Evolutionary conservation across 2,329 filamentous ascomycete species (phyloP).

Genomic region (Bertia moriformis): DNA sequence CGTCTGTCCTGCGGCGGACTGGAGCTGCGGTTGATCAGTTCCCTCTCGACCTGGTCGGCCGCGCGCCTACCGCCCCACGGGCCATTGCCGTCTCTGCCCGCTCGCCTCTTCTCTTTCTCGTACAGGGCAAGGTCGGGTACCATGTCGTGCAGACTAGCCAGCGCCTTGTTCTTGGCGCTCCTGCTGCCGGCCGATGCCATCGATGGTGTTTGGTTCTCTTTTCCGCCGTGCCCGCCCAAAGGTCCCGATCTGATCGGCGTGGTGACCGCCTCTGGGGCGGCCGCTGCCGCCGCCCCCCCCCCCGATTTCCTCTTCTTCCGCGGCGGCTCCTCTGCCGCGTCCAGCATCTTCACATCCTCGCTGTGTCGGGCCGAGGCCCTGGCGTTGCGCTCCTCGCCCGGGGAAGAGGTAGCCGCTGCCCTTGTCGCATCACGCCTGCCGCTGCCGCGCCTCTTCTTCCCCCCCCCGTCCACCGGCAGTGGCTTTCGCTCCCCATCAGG

Average conservation of each 20-base stretch:
- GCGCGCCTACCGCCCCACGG: conserved; percentile 52
- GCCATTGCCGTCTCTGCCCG: conserved; percentile 27
- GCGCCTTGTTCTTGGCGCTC: conserved; percentile 75
- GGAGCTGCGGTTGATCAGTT: conserved; percentile 20
- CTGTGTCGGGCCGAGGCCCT: too few species aligned
- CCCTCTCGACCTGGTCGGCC: conserved; percentile 40
- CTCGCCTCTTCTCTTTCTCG: conserved; percentile 81
- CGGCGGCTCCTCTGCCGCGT: not conserved
- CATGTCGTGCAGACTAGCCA: conserved; percentile 59
- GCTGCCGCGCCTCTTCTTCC: too few species aligned
- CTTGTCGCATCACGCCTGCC: too few species aligned
- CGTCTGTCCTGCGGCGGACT: conserved; percentile 17
- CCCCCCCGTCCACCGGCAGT: conserved; percentile 21
- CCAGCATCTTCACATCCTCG: not conserved
- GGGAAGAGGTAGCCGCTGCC: too few species aligned
- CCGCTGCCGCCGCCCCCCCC: too few species aligned
- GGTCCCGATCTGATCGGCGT: conserved; percentile 38
- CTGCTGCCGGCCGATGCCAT: conserved; percentile 71
- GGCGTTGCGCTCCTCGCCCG: too few species aligned
- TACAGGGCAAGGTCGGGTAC: conserved; percentile 79
- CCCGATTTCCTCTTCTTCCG: not conserved
- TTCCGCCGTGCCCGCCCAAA: conserved; percentile 58
- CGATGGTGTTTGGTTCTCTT: too few species aligned
- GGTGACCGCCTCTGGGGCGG: not conserved
- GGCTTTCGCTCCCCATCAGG: conserved; percentile 39